Conservation (phyloP, 768 basidiomycete species). For the Agrocybe chaxingu region DNA sequence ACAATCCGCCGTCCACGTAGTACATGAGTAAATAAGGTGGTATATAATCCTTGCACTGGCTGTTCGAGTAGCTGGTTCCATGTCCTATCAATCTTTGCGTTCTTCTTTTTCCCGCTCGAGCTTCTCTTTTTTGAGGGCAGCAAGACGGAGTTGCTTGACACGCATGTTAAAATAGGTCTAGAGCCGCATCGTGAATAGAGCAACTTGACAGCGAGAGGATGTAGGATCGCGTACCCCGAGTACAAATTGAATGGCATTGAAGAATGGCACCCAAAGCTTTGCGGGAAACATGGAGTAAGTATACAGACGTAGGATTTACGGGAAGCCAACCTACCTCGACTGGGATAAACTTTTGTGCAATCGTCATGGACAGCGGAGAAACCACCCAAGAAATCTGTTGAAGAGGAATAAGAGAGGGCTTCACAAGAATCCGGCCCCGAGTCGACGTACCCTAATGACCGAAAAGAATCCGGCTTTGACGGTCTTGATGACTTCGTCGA, state of each 20-base stretch:
- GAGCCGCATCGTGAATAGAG: slow-evolving; percentile 6
- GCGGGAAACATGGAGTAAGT: slow-evolving; percentile 1
- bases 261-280: slow-evolving; percentile 86
- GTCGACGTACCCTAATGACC: slow-evolving; percentile 59
- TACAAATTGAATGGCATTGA: slow-evolving; percentile 73
- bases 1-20: neutral
- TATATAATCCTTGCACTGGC: neutral
- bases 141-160: slow-evolving; percentile 59
- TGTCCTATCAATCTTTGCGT: slow-evolving; percentile 12
- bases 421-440: neutral
- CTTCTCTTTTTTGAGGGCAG: slow-evolving; percentile 47
- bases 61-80: neutral
- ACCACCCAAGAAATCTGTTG: slow-evolving; percentile 75
- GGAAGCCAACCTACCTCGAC: slow-evolving; percentile 51
- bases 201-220: neutral
- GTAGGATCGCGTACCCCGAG: slow-evolving; percentile 56
- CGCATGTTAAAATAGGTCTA: slow-evolving; percentile 76
- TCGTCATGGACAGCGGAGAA: slow-evolving; percentile 67
- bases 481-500: slow-evolving; percentile 61
- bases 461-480: slow-evolving; percentile 72
- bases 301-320: neutral
- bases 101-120: slow-evolving; percentile 24
- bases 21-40: slow-evolving; percentile 3
- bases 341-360: slow-evolving; percentile 80
- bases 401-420: neutral